These are phyloP conservation scores for Amphirosellinia nigrospora DNA, from an alignment of 495 filamentous ascomycete genomes.

Conservation along the genomic window DNA sequence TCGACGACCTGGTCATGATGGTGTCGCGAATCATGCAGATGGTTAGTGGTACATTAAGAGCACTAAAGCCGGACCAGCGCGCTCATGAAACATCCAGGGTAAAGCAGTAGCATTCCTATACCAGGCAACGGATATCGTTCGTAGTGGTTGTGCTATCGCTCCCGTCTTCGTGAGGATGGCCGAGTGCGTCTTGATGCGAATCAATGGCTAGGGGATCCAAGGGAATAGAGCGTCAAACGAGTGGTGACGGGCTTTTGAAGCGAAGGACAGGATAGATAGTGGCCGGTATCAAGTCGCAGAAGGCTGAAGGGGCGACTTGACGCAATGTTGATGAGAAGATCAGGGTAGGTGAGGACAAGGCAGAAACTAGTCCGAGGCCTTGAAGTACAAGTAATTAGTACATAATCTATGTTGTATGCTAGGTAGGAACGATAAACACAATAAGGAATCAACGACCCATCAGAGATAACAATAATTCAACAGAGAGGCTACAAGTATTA, in stretches of 20 bases:
- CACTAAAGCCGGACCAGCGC: not conserved
- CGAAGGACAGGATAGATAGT: slow-evolving; percentile 1
- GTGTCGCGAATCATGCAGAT: slow-evolving; percentile 35
- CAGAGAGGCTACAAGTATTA: not conserved
- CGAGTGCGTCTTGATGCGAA: not conserved
- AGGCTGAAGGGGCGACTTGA: not conserved
- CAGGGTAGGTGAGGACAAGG: not conserved
- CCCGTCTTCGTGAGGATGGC: slow-evolving; percentile 1
- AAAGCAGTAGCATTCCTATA: slow-evolving; percentile 12
- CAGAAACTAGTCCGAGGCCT: not conserved
- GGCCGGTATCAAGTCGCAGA: slow-evolving; percentile 1
- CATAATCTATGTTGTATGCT: not conserved
- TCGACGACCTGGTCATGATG: slow-evolving; percentile 39
- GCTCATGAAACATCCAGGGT: slow-evolving; percentile 7
- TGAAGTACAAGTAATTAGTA: not conserved
- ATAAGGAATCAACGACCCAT: slow-evolving; percentile 10
- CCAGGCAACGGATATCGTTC: slow-evolving; percentile 31
- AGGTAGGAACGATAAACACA: not conserved
- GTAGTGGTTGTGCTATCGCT: slow-evolving; percentile 23
- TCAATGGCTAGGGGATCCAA: not conserved
- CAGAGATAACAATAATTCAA: not conserved
- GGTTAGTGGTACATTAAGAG: slow-evolving; percentile 10
- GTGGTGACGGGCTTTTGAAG: slow-evolving; percentile 13
- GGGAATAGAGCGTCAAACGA: slow-evolving; percentile 5
- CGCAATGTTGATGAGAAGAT: not conserved